These are phyloP conservation scores for Ambrosiella xylebori DNA, from an alignment of 2,329 filamentous ascomycete species.

Conservation along the genomic window DNA sequence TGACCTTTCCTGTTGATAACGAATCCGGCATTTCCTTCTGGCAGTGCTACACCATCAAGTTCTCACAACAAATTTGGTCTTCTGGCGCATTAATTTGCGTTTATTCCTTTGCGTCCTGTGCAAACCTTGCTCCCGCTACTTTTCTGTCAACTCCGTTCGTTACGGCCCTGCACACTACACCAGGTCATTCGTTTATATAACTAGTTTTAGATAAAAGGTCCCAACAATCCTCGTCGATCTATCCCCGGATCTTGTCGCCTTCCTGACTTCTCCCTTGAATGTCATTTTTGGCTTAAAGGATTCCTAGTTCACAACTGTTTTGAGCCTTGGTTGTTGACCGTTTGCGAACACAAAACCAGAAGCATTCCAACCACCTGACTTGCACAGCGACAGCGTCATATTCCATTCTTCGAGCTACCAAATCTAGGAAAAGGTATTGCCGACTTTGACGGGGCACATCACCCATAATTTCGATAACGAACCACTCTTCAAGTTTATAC, in stretches of 20 bases:
- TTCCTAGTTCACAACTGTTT: background rate
- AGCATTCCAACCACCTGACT: slow-evolving; percentile 7
- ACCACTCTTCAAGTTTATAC: background rate
- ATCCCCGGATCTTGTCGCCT: background rate
- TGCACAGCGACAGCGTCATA: background rate
- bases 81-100: background rate
- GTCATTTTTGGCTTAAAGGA: background rate
- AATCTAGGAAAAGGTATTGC: background rate
- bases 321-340: background rate
- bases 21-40: background rate
- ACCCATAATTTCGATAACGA: background rate
- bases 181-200: background rate
- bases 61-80: background rate
- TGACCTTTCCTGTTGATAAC: background rate
- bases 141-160: background rate
- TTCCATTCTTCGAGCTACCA: background rate
- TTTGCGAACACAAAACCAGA: slow-evolving; percentile 5
- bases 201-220: background rate
- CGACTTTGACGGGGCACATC: background rate
- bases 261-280: background rate
- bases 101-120: background rate
- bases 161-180: background rate
- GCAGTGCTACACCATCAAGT: background rate
- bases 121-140: background rate
- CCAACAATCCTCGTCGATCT: background rate